Conservation (phyloP, 116 monocot genomes). For the Trichopus zeylanicus region DNA sequence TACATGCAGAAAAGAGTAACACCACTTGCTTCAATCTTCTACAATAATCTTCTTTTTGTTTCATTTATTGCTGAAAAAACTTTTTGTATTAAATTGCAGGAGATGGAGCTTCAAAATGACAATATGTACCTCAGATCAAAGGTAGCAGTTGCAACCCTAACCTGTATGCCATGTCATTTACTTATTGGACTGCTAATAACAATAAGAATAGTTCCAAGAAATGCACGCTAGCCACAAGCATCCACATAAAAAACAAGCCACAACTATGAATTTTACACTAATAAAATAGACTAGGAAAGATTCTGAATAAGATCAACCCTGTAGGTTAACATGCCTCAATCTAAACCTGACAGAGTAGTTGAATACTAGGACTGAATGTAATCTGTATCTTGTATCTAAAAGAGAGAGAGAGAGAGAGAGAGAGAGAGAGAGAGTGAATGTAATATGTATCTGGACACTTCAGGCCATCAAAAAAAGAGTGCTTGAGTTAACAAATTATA, state of each 20-base stretch:
- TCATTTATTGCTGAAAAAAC: neutral
- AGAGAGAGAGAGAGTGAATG: too few relatives aligned
- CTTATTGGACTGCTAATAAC: neutral
- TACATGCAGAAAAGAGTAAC: conserved; percentile 60
- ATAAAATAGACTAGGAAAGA: neutral
- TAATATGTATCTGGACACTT: too few relatives aligned
- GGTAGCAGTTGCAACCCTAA: conserved; percentile 25
- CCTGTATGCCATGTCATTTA: neutral
- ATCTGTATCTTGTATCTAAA: too few relatives aligned
- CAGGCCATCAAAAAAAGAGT: too few relatives aligned
- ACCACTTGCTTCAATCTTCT: neutral
- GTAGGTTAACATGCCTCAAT: too few relatives aligned
- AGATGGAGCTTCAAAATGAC: conserved; percentile 73
- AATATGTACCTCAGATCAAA: conserved; percentile 67
- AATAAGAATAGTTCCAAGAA: neutral
- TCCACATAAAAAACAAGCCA: neutral
- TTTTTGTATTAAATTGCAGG: conserved; percentile 31
- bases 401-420: too few relatives aligned
- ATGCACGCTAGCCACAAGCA: neutral
- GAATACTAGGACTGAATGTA: too few relatives aligned
- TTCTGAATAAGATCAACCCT: too few relatives aligned
- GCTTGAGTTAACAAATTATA: too few relatives aligned
- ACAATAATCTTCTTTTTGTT: neutral
- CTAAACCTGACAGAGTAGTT: too few relatives aligned
- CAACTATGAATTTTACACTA: neutral